phyloP scores from a whole-genome alignment of 164 flowering plant genomes.

The Aristolochia californica region DNA sequence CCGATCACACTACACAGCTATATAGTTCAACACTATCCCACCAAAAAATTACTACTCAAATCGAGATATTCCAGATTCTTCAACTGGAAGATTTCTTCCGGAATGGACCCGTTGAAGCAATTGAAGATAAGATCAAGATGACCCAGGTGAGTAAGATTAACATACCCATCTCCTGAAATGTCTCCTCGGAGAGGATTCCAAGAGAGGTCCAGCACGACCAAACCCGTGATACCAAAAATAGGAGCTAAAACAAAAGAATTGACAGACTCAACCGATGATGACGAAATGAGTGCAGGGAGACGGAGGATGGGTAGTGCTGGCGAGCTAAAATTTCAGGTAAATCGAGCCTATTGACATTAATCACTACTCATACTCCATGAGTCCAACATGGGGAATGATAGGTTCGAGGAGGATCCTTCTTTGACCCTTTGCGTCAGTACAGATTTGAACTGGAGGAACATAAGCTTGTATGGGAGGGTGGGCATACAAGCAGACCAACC shows the following conservation, averaged over 20 bases:
- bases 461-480: too few species aligned
- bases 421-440: neutral
- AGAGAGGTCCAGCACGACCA: slow-evolving; percentile 29
- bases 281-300: slow-evolving; percentile 15
- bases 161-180: slow-evolving; percentile 23
- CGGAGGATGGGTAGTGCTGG: slow-evolving; percentile 11
- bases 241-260: slow-evolving; percentile 22
- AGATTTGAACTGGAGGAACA: slow-evolving; percentile 31
- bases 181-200: slow-evolving; percentile 27
- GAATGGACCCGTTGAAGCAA: slow-evolving; percentile 31
- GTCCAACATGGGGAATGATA: neutral
- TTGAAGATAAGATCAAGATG: slow-evolving; percentile 32
- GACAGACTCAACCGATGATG: neutral
- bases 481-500: too few species aligned
- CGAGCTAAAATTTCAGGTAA: slow-evolving; percentile 16
- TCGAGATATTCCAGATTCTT: too few species aligned
- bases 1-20: too few species aligned
- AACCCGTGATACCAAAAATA: slow-evolving; percentile 21
- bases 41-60: slow-evolving; percentile 22
- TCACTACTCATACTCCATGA: slow-evolving; percentile 25
- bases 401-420: neutral
- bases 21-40: too few species aligned
- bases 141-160: slow-evolving; percentile 27
- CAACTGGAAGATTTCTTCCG: slow-evolving; percentile 25
- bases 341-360: slow-evolving; percentile 29